A percentile compares a stretch with the other conserved stretches of the same genome.
These are phyloP conservation scores for Euphorbia schlechtendalii DNA, from an alignment of 441 rosid genomes.

Conservation along the genomic window DNA sequence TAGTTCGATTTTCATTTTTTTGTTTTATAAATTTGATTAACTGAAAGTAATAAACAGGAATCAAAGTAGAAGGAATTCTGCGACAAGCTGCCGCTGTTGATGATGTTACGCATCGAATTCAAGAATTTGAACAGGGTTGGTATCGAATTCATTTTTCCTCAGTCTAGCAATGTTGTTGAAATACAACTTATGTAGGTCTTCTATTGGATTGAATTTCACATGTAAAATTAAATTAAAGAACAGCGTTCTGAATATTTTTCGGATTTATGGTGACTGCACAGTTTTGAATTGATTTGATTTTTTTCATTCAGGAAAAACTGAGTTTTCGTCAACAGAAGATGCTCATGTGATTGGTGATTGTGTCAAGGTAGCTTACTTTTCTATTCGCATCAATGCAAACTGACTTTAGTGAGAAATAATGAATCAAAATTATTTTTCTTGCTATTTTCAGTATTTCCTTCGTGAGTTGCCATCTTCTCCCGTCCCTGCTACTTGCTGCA, in stretches of 20 bases:
- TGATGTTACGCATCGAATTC: slow-evolving; percentile 84
- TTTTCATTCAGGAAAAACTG: too few relatives aligned
- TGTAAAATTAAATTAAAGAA: not conserved
- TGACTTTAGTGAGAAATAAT: slow-evolving; percentile 10
- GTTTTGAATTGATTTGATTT: not conserved
- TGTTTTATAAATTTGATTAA: slow-evolving; percentile 21
- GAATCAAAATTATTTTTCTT: slow-evolving; percentile 18
- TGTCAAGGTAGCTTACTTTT: slow-evolving; percentile 57
- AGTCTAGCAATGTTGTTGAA: not conserved
- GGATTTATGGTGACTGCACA: not conserved
- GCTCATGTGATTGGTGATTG: slow-evolving; percentile 95
- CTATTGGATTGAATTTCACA: slow-evolving; percentile 8
- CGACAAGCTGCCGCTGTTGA: slow-evolving; percentile 99
- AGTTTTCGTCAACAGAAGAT: slow-evolving; percentile 70
- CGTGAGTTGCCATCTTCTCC: slow-evolving; percentile 99
- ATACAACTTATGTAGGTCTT: slow-evolving; percentile 5
- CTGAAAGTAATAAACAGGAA: slow-evolving; percentile 47
- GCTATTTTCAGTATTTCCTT: slow-evolving; percentile 64
- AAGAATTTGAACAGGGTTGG: slow-evolving; percentile 92
- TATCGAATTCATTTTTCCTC: slow-evolving; percentile 6
- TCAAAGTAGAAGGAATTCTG: slow-evolving; percentile 86
- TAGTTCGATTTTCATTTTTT: not conserved
- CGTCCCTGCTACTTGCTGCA: slow-evolving; percentile 98
- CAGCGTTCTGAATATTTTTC: not conserved
- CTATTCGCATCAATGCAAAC: slow-evolving; percentile 14